Percentiles rank a stretch among this genome's conserved stretches.
Evolutionary conservation across 768 basidiomycete species (phyloP).

Genomic region (Boletus rex-veris): DNA sequence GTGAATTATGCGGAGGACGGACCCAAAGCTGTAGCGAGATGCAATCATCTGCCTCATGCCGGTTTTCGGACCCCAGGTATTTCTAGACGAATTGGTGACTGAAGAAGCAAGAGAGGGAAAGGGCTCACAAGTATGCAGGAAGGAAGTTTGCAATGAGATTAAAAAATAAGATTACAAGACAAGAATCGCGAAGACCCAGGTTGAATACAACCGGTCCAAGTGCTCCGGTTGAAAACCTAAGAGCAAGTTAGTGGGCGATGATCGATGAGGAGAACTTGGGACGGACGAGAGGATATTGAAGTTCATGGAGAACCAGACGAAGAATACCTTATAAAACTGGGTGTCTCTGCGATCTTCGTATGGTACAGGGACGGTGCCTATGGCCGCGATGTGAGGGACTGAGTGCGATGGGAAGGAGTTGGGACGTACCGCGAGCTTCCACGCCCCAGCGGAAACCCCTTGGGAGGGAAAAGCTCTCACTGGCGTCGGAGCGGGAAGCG

Average conservation of each 20-base stretch:
- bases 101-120: not conserved
- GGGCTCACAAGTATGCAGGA: constrained; percentile 57
- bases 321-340: constrained; percentile 64
- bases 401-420: accelerated
- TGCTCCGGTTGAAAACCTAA: constrained; percentile 63
- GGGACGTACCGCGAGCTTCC: constrained; percentile 26
- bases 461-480: not conserved
- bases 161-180: constrained; percentile 64
- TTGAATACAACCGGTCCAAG: constrained; percentile 62
- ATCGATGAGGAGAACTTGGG: not conserved
- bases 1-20: constrained; percentile 30
- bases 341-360: constrained; percentile 50
- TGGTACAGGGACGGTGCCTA: constrained; percentile 53
- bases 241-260: not conserved
- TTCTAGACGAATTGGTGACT: constrained; percentile 26
- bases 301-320: constrained; percentile 70
- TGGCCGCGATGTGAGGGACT: not conserved
- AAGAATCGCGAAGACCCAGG: constrained; percentile 59
- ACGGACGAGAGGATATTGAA: constrained; percentile 58
- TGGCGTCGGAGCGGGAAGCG: constrained; percentile 11
- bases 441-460: constrained; percentile 32
- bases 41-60: constrained; percentile 83
- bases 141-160: constrained; percentile 56
- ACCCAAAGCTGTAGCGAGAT: constrained; percentile 60
- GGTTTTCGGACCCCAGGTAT: constrained; percentile 75